Percentiles rank a stretch among this genome's conserved stretches.
phyloP scores from a whole-genome alignment of 805 yeast genomes.

The Kluyveromyces siamensis region DNA sequence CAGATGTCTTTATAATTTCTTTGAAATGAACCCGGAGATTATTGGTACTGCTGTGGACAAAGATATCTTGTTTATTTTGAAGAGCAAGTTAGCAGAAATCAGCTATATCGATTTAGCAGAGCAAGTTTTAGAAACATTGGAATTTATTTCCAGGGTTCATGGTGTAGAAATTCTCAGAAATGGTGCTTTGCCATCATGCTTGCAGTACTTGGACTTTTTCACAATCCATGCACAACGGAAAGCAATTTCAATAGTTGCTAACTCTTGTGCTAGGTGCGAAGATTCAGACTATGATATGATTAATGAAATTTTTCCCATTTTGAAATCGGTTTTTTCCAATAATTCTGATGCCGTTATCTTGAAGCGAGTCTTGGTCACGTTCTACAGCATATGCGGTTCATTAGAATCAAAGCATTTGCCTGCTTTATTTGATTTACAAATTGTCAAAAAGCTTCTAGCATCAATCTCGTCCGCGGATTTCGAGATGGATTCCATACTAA shows the following conservation, averaged over 20 bases:
- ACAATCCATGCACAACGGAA: constrained; percentile 84
- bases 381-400: constrained; percentile 21
- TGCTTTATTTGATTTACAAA: constrained; percentile 15
- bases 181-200: constrained; percentile 55
- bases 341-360: constrained; percentile 39
- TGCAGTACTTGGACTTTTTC: constrained; percentile 77
- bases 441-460: constrained; percentile 28
- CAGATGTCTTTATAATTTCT: constrained; percentile 70
- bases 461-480: constrained; percentile 25
- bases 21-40: constrained; percentile 65
- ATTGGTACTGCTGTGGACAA: constrained; percentile 52
- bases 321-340: constrained; percentile 45
- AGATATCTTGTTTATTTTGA: constrained; percentile 58
- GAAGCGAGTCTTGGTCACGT: constrained; percentile 13
- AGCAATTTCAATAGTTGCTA: constrained; percentile 64
- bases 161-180: constrained; percentile 44
- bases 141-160: constrained; percentile 49
- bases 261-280: constrained; percentile 47
- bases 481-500: constrained; percentile 23
- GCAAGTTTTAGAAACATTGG: constrained; percentile 73
- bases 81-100: constrained; percentile 60
- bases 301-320: constrained; percentile 47
- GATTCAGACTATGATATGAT: constrained; percentile 38
- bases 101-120: constrained; percentile 87
- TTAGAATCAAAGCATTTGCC: constrained; percentile 13